A percentile compares a stretch with the other conserved stretches of the same genome.
Conservation (phyloP, 2,329 filamentous ascomycete genomes). For the Penicillium polonicum region DNA sequence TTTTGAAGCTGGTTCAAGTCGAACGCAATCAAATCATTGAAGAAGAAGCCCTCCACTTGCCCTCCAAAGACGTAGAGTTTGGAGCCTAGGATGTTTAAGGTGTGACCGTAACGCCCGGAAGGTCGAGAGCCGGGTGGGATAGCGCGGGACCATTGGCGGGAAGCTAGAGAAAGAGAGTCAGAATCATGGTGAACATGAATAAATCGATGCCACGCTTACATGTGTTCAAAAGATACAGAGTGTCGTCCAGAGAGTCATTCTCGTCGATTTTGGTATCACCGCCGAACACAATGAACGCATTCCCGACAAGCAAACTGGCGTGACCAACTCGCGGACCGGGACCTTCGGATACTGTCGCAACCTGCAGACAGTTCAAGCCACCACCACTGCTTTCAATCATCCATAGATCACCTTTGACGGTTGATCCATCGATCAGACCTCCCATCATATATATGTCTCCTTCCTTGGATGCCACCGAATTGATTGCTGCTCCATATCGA, state of each 20-base stretch:
- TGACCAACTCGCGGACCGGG: constrained; percentile 94
- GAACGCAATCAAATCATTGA: constrained; percentile 95
- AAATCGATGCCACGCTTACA: constrained; percentile 62
- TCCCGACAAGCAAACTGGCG: constrained; percentile 88
- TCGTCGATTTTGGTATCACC: constrained; percentile 98
- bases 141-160: constrained; percentile 95
- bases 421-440: constrained; percentile 88
- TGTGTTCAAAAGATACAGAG: constrained; percentile 92
- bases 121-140: constrained; percentile 83
- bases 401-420: constrained; percentile 96
- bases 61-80: constrained; percentile 98
- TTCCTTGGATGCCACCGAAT: constrained; percentile 88
- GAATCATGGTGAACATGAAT: constrained; percentile 29
- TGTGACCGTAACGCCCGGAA: constrained; percentile 90
- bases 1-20: constrained; percentile 93
- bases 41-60: constrained; percentile 95
- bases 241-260: constrained; percentile 86
- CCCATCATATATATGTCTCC: constrained; percentile 98
- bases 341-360: constrained; percentile 88
- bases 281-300: constrained; percentile 98
- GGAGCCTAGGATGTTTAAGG: constrained; percentile 91
- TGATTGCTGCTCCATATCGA: constrained; percentile 94
- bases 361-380: constrained; percentile 84
- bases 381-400: constrained; percentile 85
- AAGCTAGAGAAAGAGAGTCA: constrained; percentile 59